Evolutionary conservation across 176 grass and related monocot genomes (phyloP).

Genomic region (Zoysia japonica): DNA sequence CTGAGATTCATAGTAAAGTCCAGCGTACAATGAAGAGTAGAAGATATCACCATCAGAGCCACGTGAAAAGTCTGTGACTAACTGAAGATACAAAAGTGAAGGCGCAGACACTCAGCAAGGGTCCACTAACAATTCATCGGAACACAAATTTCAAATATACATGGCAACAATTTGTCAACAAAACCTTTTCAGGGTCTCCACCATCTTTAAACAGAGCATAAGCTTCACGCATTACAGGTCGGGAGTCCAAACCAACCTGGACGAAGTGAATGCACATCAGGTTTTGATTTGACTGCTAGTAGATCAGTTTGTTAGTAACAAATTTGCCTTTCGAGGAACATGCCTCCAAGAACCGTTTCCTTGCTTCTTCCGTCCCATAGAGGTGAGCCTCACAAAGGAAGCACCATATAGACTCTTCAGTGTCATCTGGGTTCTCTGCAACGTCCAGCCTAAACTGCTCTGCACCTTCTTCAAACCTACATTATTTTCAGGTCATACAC

Average conservation of each 20-base stretch:
- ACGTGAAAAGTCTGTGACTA: slow-evolving; percentile 54
- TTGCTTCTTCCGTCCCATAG: slow-evolving; percentile 60
- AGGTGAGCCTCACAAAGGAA: slow-evolving; percentile 81
- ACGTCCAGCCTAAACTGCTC: slow-evolving; percentile 90
- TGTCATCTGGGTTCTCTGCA: slow-evolving; percentile 75
- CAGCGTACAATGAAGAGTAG: slow-evolving; percentile 80
- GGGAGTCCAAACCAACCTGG: slow-evolving; percentile 74
- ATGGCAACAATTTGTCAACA: background rate
- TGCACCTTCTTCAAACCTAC: slow-evolving; percentile 79
- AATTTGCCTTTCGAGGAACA: background rate
- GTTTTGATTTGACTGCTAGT: background rate
- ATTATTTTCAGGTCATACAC: background rate
- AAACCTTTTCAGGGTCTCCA: slow-evolving; percentile 77
- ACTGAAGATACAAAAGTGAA: slow-evolving; percentile 43
- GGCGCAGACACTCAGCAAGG: background rate
- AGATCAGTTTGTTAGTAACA: background rate
- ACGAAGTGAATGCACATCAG: background rate
- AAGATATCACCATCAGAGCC: slow-evolving; percentile 60
- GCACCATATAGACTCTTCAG: slow-evolving; percentile 89
- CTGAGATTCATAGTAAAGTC: slow-evolving; percentile 88
- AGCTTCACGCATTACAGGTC: slow-evolving; percentile 74
- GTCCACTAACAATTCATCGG: background rate
- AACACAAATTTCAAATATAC: background rate
- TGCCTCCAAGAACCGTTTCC: slow-evolving; percentile 85
- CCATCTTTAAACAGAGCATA: slow-evolving; percentile 75